phyloP scores from a whole-genome alignment of 192 early-diverging fungal genomes.

The Coemansia sp. region DNA sequence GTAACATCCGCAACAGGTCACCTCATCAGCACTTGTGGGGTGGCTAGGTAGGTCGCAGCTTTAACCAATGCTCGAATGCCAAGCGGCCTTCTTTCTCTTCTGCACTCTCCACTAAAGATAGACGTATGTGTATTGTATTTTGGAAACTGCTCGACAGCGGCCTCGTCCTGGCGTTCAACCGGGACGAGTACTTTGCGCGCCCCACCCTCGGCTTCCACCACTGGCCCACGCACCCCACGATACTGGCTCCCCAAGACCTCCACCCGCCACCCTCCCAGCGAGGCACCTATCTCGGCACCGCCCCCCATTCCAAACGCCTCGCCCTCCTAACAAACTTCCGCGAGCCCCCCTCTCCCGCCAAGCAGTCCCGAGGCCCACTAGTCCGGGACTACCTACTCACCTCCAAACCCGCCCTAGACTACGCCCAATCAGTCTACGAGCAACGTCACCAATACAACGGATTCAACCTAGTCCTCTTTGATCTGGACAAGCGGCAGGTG shows the following conservation, averaged over 20 bases:
- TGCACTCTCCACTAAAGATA: background rate
- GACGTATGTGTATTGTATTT: conserved; percentile 42
- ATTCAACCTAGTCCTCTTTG: conserved; percentile 46
- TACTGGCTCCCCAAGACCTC: conserved; percentile 42
- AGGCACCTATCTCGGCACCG: conserved; percentile 40
- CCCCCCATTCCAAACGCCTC: conserved; percentile 9
- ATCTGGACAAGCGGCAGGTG: conserved; percentile 3
- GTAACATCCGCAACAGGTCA: background rate
- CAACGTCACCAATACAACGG: conserved; percentile 40
- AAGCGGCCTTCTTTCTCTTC: background rate
- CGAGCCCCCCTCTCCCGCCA: conserved; percentile 11
- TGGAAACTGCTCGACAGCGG: conserved; percentile 12
- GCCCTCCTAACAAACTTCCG: conserved; percentile 45
- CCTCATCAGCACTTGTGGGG: background rate
- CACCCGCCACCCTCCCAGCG: conserved; percentile 22
- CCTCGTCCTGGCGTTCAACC: conserved; percentile 41
- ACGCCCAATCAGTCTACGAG: conserved; percentile 20
- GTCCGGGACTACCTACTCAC: conserved; percentile 39
- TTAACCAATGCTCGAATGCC: too few relatives aligned
- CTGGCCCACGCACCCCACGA: conserved; percentile 16
- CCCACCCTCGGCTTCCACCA: conserved; percentile 35
- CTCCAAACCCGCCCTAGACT: conserved; percentile 6
- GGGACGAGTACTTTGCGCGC: conserved; percentile 41
- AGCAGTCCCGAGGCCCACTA: conserved; percentile 43
- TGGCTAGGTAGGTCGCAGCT: too few relatives aligned